Percentiles rank a stretch among this genome's conserved stretches.
Conservation (phyloP, 2,329 filamentous ascomycete species). For the Blumeria graminis region DNA sequence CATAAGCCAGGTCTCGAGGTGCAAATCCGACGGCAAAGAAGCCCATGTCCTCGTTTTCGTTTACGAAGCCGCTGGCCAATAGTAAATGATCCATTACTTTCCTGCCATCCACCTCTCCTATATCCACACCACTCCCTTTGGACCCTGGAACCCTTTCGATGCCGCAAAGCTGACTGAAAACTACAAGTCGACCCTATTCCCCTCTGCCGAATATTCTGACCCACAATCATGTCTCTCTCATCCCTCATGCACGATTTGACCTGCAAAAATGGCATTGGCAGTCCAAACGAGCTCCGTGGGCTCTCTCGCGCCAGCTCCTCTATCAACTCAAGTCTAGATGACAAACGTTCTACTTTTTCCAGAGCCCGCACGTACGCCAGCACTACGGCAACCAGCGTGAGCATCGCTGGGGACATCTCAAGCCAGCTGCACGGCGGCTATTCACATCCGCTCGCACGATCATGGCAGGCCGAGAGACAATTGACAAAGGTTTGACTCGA, state of each 20-base stretch:
- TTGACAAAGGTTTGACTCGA: slow-evolving; percentile 45
- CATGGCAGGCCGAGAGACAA: slow-evolving; percentile 68
- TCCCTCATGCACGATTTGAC: slow-evolving; percentile 40
- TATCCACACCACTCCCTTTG: too few species aligned
- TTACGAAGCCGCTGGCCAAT: too few species aligned
- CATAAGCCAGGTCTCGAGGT: too few species aligned
- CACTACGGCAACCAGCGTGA: slow-evolving; percentile 42
- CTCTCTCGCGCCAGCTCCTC: slow-evolving; percentile 23
- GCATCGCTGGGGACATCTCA: slow-evolving; percentile 50
- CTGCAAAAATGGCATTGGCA: slow-evolving; percentile 26
- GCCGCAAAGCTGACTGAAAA: too few species aligned
- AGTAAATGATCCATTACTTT: too few species aligned
- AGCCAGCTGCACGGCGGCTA: slow-evolving; percentile 70
- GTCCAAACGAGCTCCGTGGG: slow-evolving; percentile 16
- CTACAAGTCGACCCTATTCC: too few species aligned
- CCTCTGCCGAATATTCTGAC: neutral
- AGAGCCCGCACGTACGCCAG: slow-evolving; percentile 41
- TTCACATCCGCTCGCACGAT: slow-evolving; percentile 51
- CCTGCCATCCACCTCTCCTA: too few species aligned
- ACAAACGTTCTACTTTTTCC: slow-evolving; percentile 35
- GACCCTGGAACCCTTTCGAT: too few species aligned
- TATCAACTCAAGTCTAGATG: slow-evolving; percentile 25
- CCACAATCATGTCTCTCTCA: slow-evolving; percentile 35
- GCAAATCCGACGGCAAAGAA: too few species aligned
- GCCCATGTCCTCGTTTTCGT: too few species aligned